phyloP scores from a whole-genome alignment of 495 filamentous ascomycete species.

The Neurospora sp. region DNA sequence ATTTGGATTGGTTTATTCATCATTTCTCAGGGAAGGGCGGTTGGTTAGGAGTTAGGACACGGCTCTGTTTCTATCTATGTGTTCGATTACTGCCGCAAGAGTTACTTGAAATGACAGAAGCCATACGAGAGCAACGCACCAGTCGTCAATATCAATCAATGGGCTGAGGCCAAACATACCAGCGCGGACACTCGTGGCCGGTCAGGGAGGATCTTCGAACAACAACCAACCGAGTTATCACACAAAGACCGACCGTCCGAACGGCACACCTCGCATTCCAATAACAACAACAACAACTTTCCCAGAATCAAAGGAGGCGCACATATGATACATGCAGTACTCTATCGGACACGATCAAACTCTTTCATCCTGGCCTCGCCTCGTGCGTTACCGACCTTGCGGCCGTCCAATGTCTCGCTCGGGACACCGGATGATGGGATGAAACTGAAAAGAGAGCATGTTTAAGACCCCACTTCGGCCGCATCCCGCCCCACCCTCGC shows the following conservation, averaged over 20 bases:
- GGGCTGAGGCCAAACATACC: background rate
- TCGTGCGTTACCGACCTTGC: background rate
- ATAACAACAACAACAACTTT: background rate
- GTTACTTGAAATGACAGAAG: background rate
- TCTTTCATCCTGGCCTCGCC: background rate
- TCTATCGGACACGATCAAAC: background rate
- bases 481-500: background rate
- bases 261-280: background rate
- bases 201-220: background rate
- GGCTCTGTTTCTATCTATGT: background rate
- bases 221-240: background rate
- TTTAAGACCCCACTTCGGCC: background rate
- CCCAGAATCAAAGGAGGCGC: background rate
- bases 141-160: background rate
- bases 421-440: background rate
- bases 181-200: background rate
- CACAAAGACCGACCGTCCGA: background rate
- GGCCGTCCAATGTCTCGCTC: background rate
- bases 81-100: background rate
- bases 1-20: background rate
- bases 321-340: background rate
- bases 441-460: background rate
- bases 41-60: background rate
- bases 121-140: background rate
- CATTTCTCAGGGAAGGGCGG: background rate